A percentile compares a stretch with the other conserved stretches of the same genome.
These are phyloP conservation scores for Aristolochia contorta DNA, from an alignment of 164 flowering plant genomes.

Conservation along the genomic window DNA sequence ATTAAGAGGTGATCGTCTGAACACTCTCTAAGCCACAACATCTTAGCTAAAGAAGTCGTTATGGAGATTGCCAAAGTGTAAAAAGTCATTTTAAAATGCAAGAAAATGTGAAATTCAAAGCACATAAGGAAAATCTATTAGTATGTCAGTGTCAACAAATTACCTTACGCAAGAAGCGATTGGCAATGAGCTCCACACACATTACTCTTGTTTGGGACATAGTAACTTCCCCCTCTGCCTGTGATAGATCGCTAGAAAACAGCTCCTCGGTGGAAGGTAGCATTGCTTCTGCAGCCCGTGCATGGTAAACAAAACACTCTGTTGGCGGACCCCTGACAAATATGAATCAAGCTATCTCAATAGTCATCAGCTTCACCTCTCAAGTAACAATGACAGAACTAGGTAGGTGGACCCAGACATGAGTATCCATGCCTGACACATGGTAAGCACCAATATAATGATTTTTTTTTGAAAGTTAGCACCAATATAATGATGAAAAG, in stretches of 20 bases:
- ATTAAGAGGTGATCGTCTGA: no score
- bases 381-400: no score
- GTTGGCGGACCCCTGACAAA: constrained; percentile 89
- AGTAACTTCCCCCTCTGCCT: neutral
- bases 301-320: constrained; percentile 84
- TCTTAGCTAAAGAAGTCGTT: no score
- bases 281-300: constrained; percentile 71
- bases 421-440: no score
- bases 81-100: no score
- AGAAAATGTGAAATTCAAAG: neutral
- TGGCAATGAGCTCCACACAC: constrained; percentile 95
- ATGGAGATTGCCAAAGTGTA: no score
- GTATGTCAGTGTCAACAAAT: neutral
- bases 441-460: no score
- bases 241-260: neutral
- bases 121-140: neutral
- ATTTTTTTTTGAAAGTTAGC: no score
- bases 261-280: constrained; percentile 19
- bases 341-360: neutral
- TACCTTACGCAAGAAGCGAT: constrained; percentile 92
- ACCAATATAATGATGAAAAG: no score
- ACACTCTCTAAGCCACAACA: no score
- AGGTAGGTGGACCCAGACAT: no score
- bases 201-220: constrained; percentile 36
- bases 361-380: no score